Evolutionary conservation across 2,329 filamentous ascomycete genomes (phyloP).

Genomic region (Aspergillus glaucus): DNA sequence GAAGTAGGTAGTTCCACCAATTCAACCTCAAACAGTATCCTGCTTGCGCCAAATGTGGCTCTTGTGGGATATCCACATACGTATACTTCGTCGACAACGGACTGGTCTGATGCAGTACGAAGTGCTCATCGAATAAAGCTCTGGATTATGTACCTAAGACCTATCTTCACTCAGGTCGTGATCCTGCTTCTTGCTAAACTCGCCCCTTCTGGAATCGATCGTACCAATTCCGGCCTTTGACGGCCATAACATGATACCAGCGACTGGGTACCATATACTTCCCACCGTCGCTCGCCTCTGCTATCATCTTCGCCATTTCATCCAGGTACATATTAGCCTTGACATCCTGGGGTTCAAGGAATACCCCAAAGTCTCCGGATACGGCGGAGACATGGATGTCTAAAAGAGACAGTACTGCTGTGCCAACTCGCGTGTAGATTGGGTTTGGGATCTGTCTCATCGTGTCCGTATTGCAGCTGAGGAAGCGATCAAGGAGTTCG

Average conservation of each 20-base stretch:
- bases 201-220: constrained; percentile 22
- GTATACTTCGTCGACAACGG: too few species aligned
- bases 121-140: too few species aligned
- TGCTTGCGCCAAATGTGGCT: too few species aligned
- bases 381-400: constrained; percentile 31
- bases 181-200: constrained; percentile 9
- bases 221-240: constrained; percentile 28
- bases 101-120: too few species aligned
- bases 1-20: too few species aligned
- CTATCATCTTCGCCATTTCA: constrained; percentile 21
- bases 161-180: constrained; percentile 2
- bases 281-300: constrained; percentile 25
- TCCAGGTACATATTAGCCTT: constrained; percentile 28
- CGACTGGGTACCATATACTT: constrained; percentile 30
- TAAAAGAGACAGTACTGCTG: constrained; percentile 27
- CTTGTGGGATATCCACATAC: too few species aligned
- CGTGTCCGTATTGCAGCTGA: constrained; percentile 27
- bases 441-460: constrained; percentile 30
- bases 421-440: constrained; percentile 26
- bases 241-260: constrained; percentile 27
- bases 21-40: too few species aligned
- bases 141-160: too few species aligned
- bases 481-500: constrained; percentile 25
- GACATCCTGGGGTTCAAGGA: constrained; percentile 23
- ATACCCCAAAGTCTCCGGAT: constrained; percentile 24